Base-by-base conservation (phyloP, 768 basidiomycete genomes). In the Lanmaoa rubissima region DNA sequence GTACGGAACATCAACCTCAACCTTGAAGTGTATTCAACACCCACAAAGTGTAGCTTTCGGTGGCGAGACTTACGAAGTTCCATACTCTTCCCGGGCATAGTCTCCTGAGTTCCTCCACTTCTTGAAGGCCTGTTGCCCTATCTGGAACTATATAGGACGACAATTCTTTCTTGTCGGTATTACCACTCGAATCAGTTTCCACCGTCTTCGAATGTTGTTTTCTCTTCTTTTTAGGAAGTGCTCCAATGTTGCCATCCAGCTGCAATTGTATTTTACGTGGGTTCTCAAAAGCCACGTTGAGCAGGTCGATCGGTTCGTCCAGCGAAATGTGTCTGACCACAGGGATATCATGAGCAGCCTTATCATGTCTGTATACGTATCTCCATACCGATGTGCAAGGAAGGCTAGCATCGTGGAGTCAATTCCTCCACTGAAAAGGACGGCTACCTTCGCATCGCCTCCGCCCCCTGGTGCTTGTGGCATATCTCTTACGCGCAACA, bases 231-330 rank as follows among this genome's bases (percentile, higher is more conserved):
- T 78, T 82, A 13, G 76, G 67, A n/a, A 77, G 63, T 1, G 75
- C 76, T 16, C 76, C 77, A 32, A 70, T 57, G 58, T 83, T 82
- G 13, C 80, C 79, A 47, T 78, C 76, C 21, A 73, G 58, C 57
- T 79, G 76, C 4, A 78, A 67, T 44, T 76, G 76, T 14, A 89
- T 73, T 65, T 90, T 88, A 7, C 92, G 82, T n/a, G 94, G 94
- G 65, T 97, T 97, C 68, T 98, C 94, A 62, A 98, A 98, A 1
- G 92, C 92, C 5, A 98, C 92, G 64, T 97, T 97, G 9, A 98
- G 76, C 2, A 98, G 75, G 66, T 98, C 95, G 49, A 98, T 92
- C 0, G 93, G 90, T 67, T 97, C 94, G 44, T 83, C 77, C 17
- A 74, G 48, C 11, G 90, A 85, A 35, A 94, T 68, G 68, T 92